Evolutionary conservation across 441 rosid species (phyloP).

Genomic region (Populus tomentosa): DNA sequence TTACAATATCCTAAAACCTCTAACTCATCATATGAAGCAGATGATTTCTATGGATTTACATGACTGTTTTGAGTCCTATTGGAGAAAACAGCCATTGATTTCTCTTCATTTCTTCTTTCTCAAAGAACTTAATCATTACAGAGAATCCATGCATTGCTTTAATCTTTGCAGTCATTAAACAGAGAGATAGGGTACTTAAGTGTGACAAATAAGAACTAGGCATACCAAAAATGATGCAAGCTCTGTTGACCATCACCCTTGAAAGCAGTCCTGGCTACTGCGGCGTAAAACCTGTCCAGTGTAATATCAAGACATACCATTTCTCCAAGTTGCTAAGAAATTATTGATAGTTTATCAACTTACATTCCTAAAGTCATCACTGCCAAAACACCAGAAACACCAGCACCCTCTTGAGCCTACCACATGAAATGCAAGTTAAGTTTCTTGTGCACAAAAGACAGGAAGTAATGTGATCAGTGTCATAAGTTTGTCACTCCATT

Average conservation of each 20-base stretch:
- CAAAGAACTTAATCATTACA: neutral
- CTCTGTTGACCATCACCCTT: constrained; percentile 92
- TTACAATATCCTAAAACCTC: neutral
- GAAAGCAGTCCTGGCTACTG: constrained; percentile 86
- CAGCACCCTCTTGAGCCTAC: constrained; percentile 87
- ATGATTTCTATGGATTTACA: neutral
- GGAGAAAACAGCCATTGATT: too few relatives aligned
- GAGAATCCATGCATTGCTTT: neutral
- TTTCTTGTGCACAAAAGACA: constrained; percentile 4
- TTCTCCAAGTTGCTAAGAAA: constrained; percentile 12
- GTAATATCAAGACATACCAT: constrained; percentile 17
- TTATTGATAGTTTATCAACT: constrained; percentile 26
- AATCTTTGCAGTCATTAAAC: neutral
- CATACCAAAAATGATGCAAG: constrained; percentile 93
- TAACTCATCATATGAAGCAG: neutral
- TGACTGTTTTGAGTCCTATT: neutral
- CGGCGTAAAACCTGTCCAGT: constrained; percentile 82
- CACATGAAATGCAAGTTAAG: constrained; percentile 23
- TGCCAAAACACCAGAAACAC: constrained; percentile 83
- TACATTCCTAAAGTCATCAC: constrained; percentile 98
- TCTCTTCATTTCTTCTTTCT: neutral
- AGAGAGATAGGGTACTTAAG: constrained; percentile 3
- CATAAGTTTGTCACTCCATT: neutral
- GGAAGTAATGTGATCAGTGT: neutral
- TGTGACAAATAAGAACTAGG: constrained; percentile 5